phyloP scores from a whole-genome alignment of 23 red algal species.

The Chondrus crispus region DNA sequence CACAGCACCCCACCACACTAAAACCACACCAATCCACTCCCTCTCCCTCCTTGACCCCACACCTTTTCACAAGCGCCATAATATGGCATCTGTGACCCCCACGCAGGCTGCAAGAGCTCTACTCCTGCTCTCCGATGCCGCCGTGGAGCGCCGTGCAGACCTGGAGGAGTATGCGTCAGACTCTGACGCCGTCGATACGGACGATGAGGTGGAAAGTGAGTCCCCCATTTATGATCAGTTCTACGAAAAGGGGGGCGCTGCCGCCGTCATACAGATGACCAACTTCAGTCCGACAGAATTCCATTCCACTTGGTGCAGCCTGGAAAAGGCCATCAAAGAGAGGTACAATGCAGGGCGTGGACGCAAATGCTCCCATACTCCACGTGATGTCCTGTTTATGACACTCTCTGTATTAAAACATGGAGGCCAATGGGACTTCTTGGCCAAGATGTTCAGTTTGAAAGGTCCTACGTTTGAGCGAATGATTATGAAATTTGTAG shows the following conservation, averaged over 20 bases:
- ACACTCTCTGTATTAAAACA: background rate
- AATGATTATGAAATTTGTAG: background rate
- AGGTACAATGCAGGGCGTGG: background rate
- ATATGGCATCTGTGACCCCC: too few species aligned
- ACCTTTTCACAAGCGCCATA: too few species aligned
- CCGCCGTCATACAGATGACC: background rate
- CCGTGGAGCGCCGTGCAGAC: too few species aligned
- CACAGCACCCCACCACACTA: too few species aligned
- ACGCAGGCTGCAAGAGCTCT: too few species aligned
- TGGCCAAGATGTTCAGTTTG: background rate
- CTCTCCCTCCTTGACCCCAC: too few species aligned
- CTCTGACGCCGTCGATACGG: too few species aligned
- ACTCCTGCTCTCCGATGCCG: too few species aligned
- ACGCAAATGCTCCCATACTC: background rate
- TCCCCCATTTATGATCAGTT: background rate
- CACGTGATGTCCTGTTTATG: conserved; percentile 29
- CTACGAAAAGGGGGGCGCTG: background rate
- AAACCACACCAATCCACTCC: too few species aligned
- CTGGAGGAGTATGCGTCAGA: too few species aligned
- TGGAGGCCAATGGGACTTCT: background rate
- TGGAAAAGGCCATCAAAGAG: background rate
- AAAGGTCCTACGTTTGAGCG: background rate
- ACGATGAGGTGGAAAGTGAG: background rate
- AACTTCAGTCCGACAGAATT: background rate
- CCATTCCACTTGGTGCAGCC: background rate